Conservation (phyloP, 306 rosid species). For the Quillaja saponaria region DNA sequence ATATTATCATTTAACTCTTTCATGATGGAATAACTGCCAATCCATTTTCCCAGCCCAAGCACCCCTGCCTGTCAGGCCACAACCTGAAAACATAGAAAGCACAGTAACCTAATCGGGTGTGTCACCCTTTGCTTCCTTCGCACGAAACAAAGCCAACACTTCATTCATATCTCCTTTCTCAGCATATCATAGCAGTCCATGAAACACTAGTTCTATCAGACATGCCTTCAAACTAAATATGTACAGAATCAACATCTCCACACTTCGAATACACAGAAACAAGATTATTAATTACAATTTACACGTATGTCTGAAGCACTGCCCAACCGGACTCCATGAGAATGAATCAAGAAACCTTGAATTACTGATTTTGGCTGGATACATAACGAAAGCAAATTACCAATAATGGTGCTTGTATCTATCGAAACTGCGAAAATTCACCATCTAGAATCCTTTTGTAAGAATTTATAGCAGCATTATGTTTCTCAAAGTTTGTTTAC, state of each 20-base stretch:
- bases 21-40: conserved; percentile 42
- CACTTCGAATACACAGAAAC: conserved; percentile 71
- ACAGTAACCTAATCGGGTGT: conserved; percentile 63
- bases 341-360: conserved; percentile 57
- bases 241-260: conserved; percentile 54
- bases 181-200: conserved; percentile 70
- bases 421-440: conserved; percentile 45
- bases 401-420: conserved; percentile 56
- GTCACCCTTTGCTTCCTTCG: conserved; percentile 55
- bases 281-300: conserved; percentile 51
- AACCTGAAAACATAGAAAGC: conserved; percentile 65
- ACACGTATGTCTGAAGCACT: conserved; percentile 57
- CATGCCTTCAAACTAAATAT: conserved; percentile 53
- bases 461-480: conserved; percentile 37
- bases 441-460: conserved; percentile 51
- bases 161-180: conserved; percentile 53
- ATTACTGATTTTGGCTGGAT: conserved; percentile 43
- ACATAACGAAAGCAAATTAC: conserved; percentile 56
- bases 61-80: conserved; percentile 55
- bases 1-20: conserved; percentile 47
- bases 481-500: conserved; percentile 46
- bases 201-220: conserved; percentile 57
- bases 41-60: conserved; percentile 63
- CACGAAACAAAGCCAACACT: conserved; percentile 51
- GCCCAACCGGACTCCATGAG: conserved; percentile 60